Base-by-base conservation (phyloP, 495 filamentous ascomycete genomes). In the Aspergillus carlsbadensis region DNA sequence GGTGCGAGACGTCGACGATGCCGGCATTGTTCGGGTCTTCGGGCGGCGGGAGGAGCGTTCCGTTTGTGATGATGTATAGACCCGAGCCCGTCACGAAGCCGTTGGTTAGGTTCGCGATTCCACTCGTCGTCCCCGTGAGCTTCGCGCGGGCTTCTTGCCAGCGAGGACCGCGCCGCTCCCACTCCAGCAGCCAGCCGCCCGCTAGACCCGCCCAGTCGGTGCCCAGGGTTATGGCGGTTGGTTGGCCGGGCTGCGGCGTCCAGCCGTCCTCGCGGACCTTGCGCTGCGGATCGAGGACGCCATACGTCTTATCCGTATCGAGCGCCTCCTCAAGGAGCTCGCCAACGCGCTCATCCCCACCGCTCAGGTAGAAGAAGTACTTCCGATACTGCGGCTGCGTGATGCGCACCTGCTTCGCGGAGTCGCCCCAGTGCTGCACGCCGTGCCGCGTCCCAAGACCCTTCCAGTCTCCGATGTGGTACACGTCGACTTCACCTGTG, bases 391-490 rank as follows among this genome's bases (percentile, higher is more conserved):
- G 54, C 0, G 57, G 54, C 44, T 60, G 54, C 1, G 61, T 33
- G 45, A 81, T 76, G 6, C 78, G 75, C 6, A 73, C 72, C 42
- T 81, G 78, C 49, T 81, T 81, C 2, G 74, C 68, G 54, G 74
- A 78, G 45, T 81, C 77, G 18, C 70, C 63, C 56, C 68, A 81
- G 50, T 81, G 78, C 52, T 80, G 77, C 10, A 81, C 73, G 8
- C 77, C 77, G 40, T 81, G 78, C n/a, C 78, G 65, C 1, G 77
- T 78, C 10, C 78, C 78, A 15, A 81, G 70, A 0, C 77, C 78
- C 52, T 74, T 76, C 61, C 69, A 78, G 1, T 62, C 58, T 0
- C 78, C 78, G 11, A 71, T 49, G 48, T 81, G 78, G 44, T 81
- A 81, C 2, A 76, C 72, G 47, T 80, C 78, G 0, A 81, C 78